Evolutionary conservation across 495 filamentous ascomycete species (phyloP).

Genomic region (Talaromyces adpressus): DNA sequence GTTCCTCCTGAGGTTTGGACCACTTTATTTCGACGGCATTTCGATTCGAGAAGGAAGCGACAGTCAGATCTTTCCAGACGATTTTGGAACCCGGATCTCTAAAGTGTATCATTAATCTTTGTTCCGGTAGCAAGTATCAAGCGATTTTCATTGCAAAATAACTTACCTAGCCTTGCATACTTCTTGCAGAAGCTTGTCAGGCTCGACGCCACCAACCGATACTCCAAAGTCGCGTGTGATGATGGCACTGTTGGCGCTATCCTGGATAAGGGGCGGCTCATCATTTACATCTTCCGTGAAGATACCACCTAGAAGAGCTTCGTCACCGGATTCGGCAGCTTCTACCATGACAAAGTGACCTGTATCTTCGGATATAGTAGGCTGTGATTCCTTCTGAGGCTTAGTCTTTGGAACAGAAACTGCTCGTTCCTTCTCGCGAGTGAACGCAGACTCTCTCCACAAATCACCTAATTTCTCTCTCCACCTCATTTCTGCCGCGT

Average conservation of each 20-base stretch:
- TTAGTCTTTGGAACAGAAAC: constrained; percentile 7
- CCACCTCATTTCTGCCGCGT: constrained; percentile 72
- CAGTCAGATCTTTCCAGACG: constrained; percentile 59
- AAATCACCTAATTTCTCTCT: constrained; percentile 56
- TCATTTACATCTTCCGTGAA: constrained; percentile 47
- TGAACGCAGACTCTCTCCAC: constrained; percentile 46
- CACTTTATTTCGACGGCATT: constrained; percentile 69
- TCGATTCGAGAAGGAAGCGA: constrained; percentile 64
- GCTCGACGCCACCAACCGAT: constrained; percentile 56
- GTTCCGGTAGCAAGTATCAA: background rate
- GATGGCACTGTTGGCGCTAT: constrained; percentile 28
- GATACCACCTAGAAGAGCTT: constrained; percentile 60
- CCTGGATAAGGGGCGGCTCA: constrained; percentile 15
- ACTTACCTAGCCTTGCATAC: constrained; percentile 72
- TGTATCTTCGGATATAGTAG: constrained; percentile 34
- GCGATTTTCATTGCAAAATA: background rate
- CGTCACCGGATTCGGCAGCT: constrained; percentile 44
- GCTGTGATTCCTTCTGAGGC: constrained; percentile 17
- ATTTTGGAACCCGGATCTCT: constrained; percentile 64
- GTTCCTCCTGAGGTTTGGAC: constrained; percentile 66
- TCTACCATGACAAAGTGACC: constrained; percentile 44
- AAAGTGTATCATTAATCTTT: constrained; percentile 10
- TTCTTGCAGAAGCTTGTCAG: constrained; percentile 72
- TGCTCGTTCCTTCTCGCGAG: constrained; percentile 19
- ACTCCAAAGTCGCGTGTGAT: constrained; percentile 77